phyloP scores from a whole-genome alignment of 2,329 filamentous ascomycete species.

The Colletotrichum costaricense region DNA sequence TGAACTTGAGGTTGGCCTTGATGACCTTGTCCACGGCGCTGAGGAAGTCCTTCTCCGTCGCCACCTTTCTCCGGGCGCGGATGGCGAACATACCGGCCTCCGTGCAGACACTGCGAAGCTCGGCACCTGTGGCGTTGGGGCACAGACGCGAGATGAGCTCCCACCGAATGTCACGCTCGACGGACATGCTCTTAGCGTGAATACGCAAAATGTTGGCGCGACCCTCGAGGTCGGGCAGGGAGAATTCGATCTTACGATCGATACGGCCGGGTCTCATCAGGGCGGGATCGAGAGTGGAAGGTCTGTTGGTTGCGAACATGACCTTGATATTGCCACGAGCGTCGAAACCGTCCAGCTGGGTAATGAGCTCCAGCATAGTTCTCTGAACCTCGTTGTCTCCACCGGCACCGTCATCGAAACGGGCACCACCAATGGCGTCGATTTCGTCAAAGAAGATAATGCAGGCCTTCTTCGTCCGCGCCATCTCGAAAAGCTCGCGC shows the following conservation, averaged over 20 bases:
- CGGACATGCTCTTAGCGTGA: slow-evolving; percentile 99
- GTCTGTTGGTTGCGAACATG: slow-evolving; percentile 98
- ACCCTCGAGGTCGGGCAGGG: slow-evolving; percentile 94
- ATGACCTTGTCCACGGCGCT: slow-evolving; percentile 99
- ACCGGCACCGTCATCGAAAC: slow-evolving; percentile 95
- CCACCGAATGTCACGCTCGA: slow-evolving; percentile 98
- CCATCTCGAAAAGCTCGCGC: slow-evolving; percentile 98
- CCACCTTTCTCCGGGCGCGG: slow-evolving; percentile 92
- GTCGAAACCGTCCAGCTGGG: slow-evolving; percentile 96
- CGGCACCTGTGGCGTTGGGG: slow-evolving; percentile 96
- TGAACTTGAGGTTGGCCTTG: slow-evolving; percentile 99
- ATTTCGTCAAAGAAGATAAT: slow-evolving; percentile 99
- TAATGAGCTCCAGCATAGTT: slow-evolving; percentile 98
- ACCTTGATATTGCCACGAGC: slow-evolving; percentile 98
- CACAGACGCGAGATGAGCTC: slow-evolving; percentile 97
- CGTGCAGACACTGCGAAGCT: slow-evolving; percentile 95
- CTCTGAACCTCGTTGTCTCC: slow-evolving; percentile 98
- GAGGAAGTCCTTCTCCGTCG: slow-evolving; percentile 98
- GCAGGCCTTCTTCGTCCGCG: slow-evolving; percentile 98
- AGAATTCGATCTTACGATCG: slow-evolving; percentile 99
- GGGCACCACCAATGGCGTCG: slow-evolving; percentile 93
- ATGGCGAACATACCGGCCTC: slow-evolving; percentile 99
- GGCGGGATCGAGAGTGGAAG: slow-evolving; percentile 94
- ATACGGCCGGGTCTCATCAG: slow-evolving; percentile 98
- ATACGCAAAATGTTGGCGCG: slow-evolving; percentile 98